Evolutionary conservation across 257 asterid species (phyloP).

Genomic region (Cynanchum wilfordii): DNA sequence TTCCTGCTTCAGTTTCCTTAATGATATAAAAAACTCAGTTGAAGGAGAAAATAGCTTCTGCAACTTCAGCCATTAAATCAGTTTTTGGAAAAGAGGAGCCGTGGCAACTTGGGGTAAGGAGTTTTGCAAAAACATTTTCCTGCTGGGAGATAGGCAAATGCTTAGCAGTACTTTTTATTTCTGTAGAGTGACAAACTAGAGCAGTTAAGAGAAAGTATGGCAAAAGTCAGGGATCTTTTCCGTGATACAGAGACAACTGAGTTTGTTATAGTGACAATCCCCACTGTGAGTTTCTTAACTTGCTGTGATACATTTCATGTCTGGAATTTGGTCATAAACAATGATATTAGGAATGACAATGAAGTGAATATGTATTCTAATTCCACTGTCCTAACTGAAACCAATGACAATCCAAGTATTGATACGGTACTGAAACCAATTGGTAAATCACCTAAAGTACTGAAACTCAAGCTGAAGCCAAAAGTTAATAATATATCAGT

Average conservation of each 20-base stretch:
- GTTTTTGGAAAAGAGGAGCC: slow-evolving; percentile 55
- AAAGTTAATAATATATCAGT: background rate
- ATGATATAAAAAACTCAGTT: slow-evolving; percentile 34
- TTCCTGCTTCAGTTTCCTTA: background rate
- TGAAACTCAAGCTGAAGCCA: background rate
- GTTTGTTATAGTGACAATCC: slow-evolving; percentile 70
- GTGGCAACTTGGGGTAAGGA: slow-evolving; percentile 40
- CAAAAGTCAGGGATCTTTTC: slow-evolving; percentile 70
- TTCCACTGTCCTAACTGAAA: background rate
- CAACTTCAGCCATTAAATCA: slow-evolving; percentile 61
- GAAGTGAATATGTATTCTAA: background rate
- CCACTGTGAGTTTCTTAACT: slow-evolving; percentile 45
- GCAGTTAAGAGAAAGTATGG: slow-evolving; percentile 56
- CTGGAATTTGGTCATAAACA: slow-evolving; percentile 1
- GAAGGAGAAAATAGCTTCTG: slow-evolving; percentile 63
- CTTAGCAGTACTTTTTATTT: slow-evolving; percentile 8
- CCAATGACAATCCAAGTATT: background rate
- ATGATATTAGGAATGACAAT: background rate
- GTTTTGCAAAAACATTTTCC: slow-evolving; percentile 1
- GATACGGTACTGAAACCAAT: background rate
- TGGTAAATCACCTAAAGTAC: background rate
- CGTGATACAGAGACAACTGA: slow-evolving; percentile 57
- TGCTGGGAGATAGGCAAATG: background rate
- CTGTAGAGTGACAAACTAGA: slow-evolving; percentile 57
- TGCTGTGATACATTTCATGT: background rate